Conservation (phyloP, 179 eudicot species). For the Spinacia oleracea region DNA sequence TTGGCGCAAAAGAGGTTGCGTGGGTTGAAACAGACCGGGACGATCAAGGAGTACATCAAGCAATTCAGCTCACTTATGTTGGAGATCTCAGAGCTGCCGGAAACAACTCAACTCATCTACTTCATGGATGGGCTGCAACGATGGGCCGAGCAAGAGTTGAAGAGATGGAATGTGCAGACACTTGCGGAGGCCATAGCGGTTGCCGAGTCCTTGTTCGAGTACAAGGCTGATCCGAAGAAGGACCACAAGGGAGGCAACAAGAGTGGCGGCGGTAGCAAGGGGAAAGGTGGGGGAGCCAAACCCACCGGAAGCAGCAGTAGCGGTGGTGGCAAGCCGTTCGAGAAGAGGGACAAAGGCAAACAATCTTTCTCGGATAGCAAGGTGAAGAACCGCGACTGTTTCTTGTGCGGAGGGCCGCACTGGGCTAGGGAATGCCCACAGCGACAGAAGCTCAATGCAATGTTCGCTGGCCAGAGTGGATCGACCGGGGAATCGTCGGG, state of each 20-base stretch:
- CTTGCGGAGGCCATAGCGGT: neutral
- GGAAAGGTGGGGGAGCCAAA: constrained; percentile 12
- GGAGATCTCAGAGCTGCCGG: too few relatives aligned
- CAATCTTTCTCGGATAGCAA: neutral
- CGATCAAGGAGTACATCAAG: constrained; percentile 11
- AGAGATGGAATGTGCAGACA: neutral
- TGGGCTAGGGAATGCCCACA: neutral
- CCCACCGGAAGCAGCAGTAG: neutral
- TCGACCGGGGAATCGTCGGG: too few relatives aligned
- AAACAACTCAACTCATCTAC: too few relatives aligned
- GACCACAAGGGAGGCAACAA: neutral
- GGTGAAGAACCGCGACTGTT: neutral
- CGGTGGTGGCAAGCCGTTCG: neutral
- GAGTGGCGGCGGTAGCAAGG: neutral
- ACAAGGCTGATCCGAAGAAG: neutral
- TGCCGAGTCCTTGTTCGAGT: neutral
- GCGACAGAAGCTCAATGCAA: neutral
- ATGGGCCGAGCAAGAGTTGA: constrained; percentile 3
- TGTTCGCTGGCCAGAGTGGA: too few relatives aligned
- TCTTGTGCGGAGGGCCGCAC: neutral
- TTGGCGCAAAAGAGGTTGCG: constrained; percentile 3
- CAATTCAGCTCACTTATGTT: neutral
- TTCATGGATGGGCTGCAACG: neutral
- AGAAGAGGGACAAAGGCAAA: neutral
- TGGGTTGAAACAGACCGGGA: neutral